A percentile compares a stretch with the other conserved stretches of the same genome.
These are phyloP conservation scores for Ephemerocybe angulata DNA, from an alignment of 768 basidiomycete species.

Conservation along the genomic window DNA sequence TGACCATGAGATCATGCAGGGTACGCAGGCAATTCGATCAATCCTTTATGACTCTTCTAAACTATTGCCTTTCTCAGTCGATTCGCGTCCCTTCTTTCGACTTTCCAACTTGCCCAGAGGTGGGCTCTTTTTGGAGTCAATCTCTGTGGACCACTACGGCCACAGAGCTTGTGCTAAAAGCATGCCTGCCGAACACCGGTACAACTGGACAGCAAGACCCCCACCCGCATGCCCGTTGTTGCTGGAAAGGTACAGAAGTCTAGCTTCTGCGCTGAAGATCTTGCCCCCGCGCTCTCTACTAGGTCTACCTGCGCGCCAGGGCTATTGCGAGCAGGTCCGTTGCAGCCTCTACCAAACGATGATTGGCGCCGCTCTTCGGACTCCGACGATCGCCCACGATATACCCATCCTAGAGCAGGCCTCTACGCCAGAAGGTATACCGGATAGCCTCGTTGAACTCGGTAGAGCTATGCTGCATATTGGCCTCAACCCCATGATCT, in stretches of 20 bases:
- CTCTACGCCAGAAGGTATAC: neutral
- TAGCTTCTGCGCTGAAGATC: neutral
- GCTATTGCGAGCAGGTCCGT: neutral
- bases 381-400: neutral
- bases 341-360: neutral
- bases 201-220: neutral
- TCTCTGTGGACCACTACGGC: neutral
- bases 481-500: neutral
- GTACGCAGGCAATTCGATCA: neutral
- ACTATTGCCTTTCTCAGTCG: neutral
- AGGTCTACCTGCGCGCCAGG: neutral
- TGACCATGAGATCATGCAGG: slow-evolving; percentile 5
- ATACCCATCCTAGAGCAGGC: neutral
- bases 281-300: neutral
- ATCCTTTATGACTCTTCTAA: neutral
- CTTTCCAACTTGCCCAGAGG: neutral
- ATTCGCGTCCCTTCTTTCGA: neutral
- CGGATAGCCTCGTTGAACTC: neutral
- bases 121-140: neutral
- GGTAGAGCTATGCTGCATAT: neutral
- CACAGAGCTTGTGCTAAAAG: neutral
- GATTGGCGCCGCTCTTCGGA: neutral
- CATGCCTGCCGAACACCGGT: neutral
- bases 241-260: neutral
- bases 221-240: neutral